Percentiles rank a stretch among this genome's conserved stretches.
Conservation (phyloP, 2,329 filamentous ascomycete genomes). For the Aspergillus ochraceus region DNA sequence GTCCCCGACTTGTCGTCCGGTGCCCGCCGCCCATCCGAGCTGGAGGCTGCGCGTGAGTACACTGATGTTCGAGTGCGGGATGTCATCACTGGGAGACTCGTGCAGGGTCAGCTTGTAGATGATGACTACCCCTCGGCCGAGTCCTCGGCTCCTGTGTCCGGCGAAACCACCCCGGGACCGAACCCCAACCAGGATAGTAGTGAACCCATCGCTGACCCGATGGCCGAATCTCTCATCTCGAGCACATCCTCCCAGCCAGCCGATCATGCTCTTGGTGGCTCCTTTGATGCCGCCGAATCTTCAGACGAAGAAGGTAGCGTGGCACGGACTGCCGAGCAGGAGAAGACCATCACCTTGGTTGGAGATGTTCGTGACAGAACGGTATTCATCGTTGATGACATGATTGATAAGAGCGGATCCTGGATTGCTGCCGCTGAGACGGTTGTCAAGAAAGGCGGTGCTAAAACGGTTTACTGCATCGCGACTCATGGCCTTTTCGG, state of each 20-base stretch:
- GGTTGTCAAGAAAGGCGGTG: constrained; percentile 86
- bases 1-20: constrained; percentile 39
- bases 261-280: constrained; percentile 75
- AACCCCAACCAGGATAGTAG: constrained; percentile 50
- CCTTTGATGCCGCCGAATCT: constrained; percentile 79
- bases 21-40: constrained; percentile 44
- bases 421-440: constrained; percentile 98
- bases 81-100: constrained; percentile 84
- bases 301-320: constrained; percentile 74
- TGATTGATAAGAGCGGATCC: constrained; percentile 95
- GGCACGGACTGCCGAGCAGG: constrained; percentile 67
- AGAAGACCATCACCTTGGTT: constrained; percentile 97
- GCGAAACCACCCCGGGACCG: constrained; percentile 51
- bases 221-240: constrained; percentile 80
- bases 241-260: constrained; percentile 71
- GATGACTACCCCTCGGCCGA: constrained; percentile 84
- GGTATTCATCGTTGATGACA: constrained; percentile 95
- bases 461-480: constrained; percentile 95
- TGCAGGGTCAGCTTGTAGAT: constrained; percentile 93
- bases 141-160: constrained; percentile 63
- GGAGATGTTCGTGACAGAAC: constrained; percentile 86
- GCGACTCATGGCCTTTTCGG: constrained; percentile 96
- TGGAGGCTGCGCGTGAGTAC: constrained; percentile 56
- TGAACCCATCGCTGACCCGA: constrained; percentile 69
- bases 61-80: constrained; percentile 81